Conservation (phyloP, 2,329 filamentous ascomycete species). For the Kalaharituber pfeilii region DNA sequence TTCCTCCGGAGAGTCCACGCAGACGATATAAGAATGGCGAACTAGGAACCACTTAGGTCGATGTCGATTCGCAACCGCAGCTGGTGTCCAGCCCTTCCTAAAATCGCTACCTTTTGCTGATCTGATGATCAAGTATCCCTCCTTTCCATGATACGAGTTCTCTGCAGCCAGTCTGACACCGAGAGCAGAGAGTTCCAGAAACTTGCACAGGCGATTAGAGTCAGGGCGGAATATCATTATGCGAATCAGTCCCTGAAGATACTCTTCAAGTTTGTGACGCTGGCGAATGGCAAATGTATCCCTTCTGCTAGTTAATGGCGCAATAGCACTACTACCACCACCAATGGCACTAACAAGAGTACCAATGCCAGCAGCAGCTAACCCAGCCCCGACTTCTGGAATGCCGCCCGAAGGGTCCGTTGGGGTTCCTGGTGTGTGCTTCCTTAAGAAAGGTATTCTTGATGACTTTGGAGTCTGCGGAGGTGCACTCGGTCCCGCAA, state of each 20-base stretch:
- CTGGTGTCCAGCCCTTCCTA: slow-evolving; percentile 59
- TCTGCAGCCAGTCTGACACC: slow-evolving; percentile 88
- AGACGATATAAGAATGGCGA: slow-evolving; percentile 93
- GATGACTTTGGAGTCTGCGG: not conserved
- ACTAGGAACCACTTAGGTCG: slow-evolving; percentile 95
- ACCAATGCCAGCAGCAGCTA: slow-evolving; percentile 27
- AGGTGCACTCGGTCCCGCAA: not conserved
- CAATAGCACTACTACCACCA: slow-evolving; percentile 10
- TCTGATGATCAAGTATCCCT: slow-evolving; percentile 83
- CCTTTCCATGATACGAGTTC: slow-evolving; percentile 93
- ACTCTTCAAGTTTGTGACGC: slow-evolving; percentile 69
- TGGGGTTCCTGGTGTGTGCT: not conserved
- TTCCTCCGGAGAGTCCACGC: slow-evolving; percentile 94
- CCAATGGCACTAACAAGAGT: slow-evolving; percentile 24
- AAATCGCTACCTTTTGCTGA: slow-evolving; percentile 80
- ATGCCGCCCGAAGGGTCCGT: not conserved
- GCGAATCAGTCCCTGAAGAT: slow-evolving; percentile 81
- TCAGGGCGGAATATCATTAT: slow-evolving; percentile 95
- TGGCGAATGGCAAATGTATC: slow-evolving; percentile 62
- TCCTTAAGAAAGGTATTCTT: not conserved
- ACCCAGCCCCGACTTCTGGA: slow-evolving; percentile 26
- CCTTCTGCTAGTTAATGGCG: slow-evolving; percentile 28
- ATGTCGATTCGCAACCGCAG: slow-evolving; percentile 63
- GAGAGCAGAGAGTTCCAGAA: slow-evolving; percentile 82
- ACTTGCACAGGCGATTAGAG: slow-evolving; percentile 89